Conservation (phyloP, 805 yeast genomes). For the Wickerhamomyces hampshirensis region DNA sequence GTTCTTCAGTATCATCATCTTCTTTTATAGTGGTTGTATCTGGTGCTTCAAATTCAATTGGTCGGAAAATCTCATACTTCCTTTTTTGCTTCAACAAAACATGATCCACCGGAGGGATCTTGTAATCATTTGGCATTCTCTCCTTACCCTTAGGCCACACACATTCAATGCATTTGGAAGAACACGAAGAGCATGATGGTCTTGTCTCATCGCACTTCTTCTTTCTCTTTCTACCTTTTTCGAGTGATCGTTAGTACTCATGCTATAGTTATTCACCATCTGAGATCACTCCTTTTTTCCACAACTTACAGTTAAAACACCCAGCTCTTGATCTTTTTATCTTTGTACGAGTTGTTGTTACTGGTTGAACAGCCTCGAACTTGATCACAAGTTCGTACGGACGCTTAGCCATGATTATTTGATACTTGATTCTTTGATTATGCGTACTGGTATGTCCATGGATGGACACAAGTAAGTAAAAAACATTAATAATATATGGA, state of each 20-base stretch:
- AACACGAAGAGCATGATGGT: constrained; percentile 39
- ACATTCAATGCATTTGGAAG: constrained; percentile 27
- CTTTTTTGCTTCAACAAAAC: constrained; percentile 1
- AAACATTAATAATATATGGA: no score
- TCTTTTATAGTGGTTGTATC: no score
- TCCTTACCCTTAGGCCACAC: constrained; percentile 21
- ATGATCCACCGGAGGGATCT: constrained; percentile 10
- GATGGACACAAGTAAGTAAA: no score
- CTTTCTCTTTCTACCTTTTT: constrained; percentile 49
- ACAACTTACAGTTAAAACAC: constrained; percentile 18
- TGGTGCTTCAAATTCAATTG: no score
- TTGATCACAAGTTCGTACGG: constrained; percentile 12
- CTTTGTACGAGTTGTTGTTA: constrained; percentile 2
- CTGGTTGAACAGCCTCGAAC: constrained; percentile 2
- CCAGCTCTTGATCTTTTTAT: constrained; percentile 15
- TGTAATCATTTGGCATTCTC: constrained; percentile 16
- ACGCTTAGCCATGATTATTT: constrained; percentile 2
- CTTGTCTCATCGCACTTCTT: constrained; percentile 57
- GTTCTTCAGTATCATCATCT: no score
- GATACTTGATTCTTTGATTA: not conserved
- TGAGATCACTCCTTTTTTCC: constrained; percentile 1
- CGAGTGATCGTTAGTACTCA: constrained; percentile 1
- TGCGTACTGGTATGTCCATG: not conserved
- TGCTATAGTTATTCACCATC: not conserved
- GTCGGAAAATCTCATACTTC: no score